These are phyloP conservation scores for Daedaleopsis nitida DNA, from an alignment of 768 basidiomycete species.

Conservation along the genomic window DNA sequence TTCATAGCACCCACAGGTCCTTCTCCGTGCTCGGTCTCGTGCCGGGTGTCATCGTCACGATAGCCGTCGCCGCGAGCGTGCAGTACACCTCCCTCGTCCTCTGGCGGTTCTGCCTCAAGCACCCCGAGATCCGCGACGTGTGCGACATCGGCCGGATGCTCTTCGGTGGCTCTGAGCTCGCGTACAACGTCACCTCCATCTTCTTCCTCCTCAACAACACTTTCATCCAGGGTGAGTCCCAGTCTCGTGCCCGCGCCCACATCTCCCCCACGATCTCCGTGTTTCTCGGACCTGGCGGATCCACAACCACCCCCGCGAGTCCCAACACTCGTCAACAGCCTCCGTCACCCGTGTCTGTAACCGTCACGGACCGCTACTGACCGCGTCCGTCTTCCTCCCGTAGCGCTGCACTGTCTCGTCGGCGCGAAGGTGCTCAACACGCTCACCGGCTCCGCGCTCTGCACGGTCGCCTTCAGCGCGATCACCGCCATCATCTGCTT, in stretches of 20 bases:
- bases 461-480: constrained; percentile 43
- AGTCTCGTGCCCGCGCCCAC: background rate
- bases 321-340: no score
- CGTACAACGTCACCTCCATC: constrained; percentile 51
- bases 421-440: constrained; percentile 50
- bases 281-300: no score
- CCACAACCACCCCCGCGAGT: no score
- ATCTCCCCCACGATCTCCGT: no score
- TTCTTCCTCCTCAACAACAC: constrained; percentile 60
- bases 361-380: no score
- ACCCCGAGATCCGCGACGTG: constrained; percentile 51
- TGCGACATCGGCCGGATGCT: constrained; percentile 53
- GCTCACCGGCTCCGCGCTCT: constrained; percentile 41
- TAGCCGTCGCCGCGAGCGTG: constrained; percentile 40
- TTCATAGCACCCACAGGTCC: constrained; percentile 31
- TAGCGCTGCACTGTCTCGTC: constrained; percentile 47
- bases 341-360: no score
- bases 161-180: constrained; percentile 47
- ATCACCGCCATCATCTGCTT: constrained; percentile 43
- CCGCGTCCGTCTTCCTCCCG: background rate
- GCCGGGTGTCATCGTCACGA: constrained; percentile 44
- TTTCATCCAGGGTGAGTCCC: constrained; percentile 47
- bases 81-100: constrained; percentile 51
- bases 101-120: constrained; percentile 50
- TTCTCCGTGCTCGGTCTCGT: constrained; percentile 48